A percentile compares a stretch with the other conserved stretches of the same genome.
Evolutionary conservation across 495 filamentous ascomycete species (phyloP).

Genomic region (Podospora tetraspora): DNA sequence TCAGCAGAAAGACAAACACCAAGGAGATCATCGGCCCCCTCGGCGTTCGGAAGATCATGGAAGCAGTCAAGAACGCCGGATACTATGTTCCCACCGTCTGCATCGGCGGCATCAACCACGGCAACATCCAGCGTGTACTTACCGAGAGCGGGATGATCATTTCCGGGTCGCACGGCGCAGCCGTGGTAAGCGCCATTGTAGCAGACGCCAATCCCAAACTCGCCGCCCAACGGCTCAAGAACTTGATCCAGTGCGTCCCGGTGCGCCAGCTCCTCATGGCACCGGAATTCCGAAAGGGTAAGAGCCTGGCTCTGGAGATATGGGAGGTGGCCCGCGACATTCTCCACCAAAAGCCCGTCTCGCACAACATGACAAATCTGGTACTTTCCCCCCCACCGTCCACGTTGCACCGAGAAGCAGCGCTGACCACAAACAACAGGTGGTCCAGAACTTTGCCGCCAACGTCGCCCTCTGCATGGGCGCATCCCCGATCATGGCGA

Average conservation of each 20-base stretch:
- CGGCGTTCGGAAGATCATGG: constrained; percentile 68
- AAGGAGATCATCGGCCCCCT: constrained; percentile 76
- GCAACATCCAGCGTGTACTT: constrained; percentile 68
- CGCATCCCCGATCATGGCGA: constrained; percentile 91
- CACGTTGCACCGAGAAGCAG: not conserved
- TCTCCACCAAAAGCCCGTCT: constrained; percentile 60
- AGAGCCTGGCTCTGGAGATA: constrained; percentile 45
- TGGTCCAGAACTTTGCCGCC: constrained; percentile 89
- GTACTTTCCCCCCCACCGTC: constrained; percentile 14
- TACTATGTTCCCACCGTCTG: constrained; percentile 55
- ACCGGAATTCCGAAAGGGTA: not conserved
- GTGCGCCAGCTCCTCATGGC: constrained; percentile 6
- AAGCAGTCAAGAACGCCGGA: constrained; percentile 43
- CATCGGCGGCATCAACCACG: constrained; percentile 82
- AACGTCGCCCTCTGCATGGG: constrained; percentile 82
- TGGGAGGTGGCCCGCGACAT: constrained; percentile 57
- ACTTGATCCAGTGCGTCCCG: constrained; percentile 38
- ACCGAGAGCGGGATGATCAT: constrained; percentile 51
- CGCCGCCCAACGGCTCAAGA: constrained; percentile 52
- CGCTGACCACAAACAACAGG: constrained; percentile 25
- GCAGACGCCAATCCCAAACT: constrained; percentile 58
- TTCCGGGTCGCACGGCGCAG: constrained; percentile 69
- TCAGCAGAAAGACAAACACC: constrained; percentile 60
- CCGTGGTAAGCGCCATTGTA: constrained; percentile 86
- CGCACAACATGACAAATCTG: constrained; percentile 95